A percentile compares a stretch with the other conserved stretches of the same genome.
These are phyloP conservation scores for Diaporthe amygdali DNA, from an alignment of 2,329 filamentous ascomycete species.

Conservation along the genomic window DNA sequence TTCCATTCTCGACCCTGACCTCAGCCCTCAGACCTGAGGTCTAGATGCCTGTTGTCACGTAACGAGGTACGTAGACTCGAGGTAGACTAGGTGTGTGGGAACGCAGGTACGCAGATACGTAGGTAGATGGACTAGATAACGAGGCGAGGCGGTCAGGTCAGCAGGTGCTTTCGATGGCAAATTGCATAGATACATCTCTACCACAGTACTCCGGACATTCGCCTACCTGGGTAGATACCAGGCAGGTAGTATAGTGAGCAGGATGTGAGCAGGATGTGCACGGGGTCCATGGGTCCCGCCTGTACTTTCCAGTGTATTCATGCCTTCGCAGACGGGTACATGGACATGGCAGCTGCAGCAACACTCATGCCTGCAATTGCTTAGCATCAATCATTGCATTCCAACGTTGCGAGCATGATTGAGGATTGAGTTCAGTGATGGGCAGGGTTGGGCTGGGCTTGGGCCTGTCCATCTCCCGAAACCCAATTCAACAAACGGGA, in stretches of 20 bases:
- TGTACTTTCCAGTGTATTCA: background rate
- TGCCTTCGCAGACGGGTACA: background rate
- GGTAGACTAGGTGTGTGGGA: background rate
- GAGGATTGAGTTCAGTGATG: background rate
- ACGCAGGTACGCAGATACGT: background rate
- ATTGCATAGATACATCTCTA: background rate
- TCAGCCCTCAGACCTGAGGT: no score
- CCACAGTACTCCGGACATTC: background rate
- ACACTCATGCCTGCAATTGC: background rate
- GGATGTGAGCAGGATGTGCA: no score
- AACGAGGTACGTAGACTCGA: no score
- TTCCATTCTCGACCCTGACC: background rate
- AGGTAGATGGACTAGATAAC: no score
- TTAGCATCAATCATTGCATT: no score
- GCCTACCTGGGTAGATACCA: background rate
- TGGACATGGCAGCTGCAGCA: background rate
- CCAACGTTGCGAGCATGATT: background rate
- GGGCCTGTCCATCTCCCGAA: slow-evolving; percentile 14
- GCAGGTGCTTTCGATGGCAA: background rate
- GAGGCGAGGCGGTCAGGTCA: background rate
- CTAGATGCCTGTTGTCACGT: background rate
- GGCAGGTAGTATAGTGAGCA: no score
- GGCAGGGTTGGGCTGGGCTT: background rate
- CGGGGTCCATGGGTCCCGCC: background rate
- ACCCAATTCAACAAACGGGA: slow-evolving; percentile 10